Base-by-base conservation (phyloP, 352 stramenopile genomes). In the Phytophthora niederhauseri region DNA sequence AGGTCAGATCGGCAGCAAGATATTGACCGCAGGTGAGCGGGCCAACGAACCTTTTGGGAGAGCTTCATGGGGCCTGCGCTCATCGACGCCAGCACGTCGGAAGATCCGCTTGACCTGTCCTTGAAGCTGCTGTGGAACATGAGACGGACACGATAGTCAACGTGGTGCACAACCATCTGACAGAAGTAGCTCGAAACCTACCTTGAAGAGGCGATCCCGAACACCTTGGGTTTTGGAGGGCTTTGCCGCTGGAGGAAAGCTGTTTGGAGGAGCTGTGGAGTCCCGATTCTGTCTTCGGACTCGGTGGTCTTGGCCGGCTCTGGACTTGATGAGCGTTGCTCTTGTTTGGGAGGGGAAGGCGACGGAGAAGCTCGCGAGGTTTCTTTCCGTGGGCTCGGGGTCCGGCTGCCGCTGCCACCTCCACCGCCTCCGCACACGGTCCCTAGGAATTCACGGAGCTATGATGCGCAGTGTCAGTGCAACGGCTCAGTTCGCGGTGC, bases 391-490 rank as follows among this genome's bases (percentile, higher is more conserved):
- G 74, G 55, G 19, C 51, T 77, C 30, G 48, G 50, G 24, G 75
- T 24, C n/a, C 56, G 73, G 22, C 50, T 64, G 15, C 54, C 66
- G 14, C 59, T 49, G n/a, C 43, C 43, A 24, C 14, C 53, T 0
- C 43, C 43, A 15, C 36, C 53, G 20, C 71, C 69, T 6, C 77
- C 82, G 26, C 81, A 92, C 2, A 90, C 20, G 15, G 59, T 71
- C 9, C 72, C 65, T 2, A 94, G 59, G 20, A 90, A 87, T 38
- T 94, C 86, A 61, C 78, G 83, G 14, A 94, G 72, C 86, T 94
- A 53, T 19, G 53, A 28, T 38, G 8, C 30, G 56, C 36, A 15
- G 22, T 30, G 38, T 74, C 53, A 75, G 62, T n/a, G 34, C 14
- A 14, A 31, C 9, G n/a, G n/a, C n/a, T n/a, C n/a, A 58, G 4